Conservation (phyloP, 768 basidiomycete species). For the Amanita rimosa region DNA sequence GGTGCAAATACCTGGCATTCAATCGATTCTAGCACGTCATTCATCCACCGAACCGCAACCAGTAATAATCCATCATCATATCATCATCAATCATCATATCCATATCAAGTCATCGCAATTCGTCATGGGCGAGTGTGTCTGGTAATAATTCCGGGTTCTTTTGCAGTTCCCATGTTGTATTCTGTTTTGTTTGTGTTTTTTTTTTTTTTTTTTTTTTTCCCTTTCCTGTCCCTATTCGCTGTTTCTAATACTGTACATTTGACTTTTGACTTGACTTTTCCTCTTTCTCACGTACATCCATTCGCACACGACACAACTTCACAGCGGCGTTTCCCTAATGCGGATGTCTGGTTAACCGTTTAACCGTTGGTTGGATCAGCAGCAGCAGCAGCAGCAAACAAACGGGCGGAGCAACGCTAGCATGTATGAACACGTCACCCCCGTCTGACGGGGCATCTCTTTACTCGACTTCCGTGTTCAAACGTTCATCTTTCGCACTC, state of each 20-base stretch:
- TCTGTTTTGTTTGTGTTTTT: not conserved
- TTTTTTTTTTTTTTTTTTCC: not conserved
- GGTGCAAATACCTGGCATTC: not conserved
- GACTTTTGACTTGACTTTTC: not conserved
- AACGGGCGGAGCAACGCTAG: too few relatives aligned
- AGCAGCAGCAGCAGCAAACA: too few relatives aligned
- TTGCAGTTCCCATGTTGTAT: not conserved
- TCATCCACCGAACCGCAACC: not conserved
- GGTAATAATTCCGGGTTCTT: not conserved
- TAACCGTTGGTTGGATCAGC: not conserved
- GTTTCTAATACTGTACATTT: slow-evolving; percentile 2
- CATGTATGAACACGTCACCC: too few relatives aligned
- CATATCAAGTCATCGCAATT: not conserved
- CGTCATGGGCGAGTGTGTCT: not conserved
- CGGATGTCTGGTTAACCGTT: not conserved
- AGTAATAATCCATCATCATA: not conserved
- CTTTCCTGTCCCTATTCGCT: not conserved
- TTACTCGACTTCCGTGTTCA: too few relatives aligned
- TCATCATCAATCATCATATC: not conserved
- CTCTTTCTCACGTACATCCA: not conserved
- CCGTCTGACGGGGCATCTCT: too few relatives aligned
- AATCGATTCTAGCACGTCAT: not conserved
- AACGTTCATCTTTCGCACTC: too few relatives aligned
- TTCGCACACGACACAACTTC: not conserved
- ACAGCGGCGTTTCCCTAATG: not conserved